Conservation (phyloP, 768 basidiomycete genomes). For the Serendipita sp. region DNA sequence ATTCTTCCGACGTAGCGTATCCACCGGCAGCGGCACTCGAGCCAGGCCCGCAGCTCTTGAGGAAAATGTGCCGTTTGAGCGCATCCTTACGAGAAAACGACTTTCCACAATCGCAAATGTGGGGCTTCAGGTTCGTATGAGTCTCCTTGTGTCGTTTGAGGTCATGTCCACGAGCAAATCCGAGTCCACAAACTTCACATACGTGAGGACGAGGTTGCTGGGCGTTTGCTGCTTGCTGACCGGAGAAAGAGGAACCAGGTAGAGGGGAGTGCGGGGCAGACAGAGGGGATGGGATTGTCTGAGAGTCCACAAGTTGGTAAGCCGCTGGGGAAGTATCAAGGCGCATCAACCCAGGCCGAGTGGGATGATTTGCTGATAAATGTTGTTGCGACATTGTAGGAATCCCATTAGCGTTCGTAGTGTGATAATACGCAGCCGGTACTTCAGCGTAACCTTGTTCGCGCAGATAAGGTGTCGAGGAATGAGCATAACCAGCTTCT, state of each 20-base stretch:
- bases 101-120: slow-evolving; percentile 8
- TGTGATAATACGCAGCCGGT: no score
- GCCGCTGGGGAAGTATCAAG: no score
- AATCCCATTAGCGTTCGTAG: no score
- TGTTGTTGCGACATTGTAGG: no score
- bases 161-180: slow-evolving; percentile 76
- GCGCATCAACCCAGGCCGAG: no score
- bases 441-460: no score
- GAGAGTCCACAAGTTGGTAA: no score
- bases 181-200: slow-evolving; percentile 59
- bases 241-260: no score
- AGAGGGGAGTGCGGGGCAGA: slow-evolving; percentile 12
- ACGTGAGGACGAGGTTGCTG: slow-evolving; percentile 45
- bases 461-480: no score
- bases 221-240: background rate
- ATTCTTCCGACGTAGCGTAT: background rate
- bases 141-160: slow-evolving; percentile 47
- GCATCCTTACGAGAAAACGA: slow-evolving; percentile 9
- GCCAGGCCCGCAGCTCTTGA: slow-evolving; percentile 5
- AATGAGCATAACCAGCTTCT: no score
- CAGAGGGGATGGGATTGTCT: background rate
- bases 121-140: slow-evolving; percentile 6
- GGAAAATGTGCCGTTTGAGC: slow-evolving; percentile 5
- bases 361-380: no score
- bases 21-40: background rate